Conservation (phyloP, 306 rosid genomes). For the Cucumis cinereus region DNA sequence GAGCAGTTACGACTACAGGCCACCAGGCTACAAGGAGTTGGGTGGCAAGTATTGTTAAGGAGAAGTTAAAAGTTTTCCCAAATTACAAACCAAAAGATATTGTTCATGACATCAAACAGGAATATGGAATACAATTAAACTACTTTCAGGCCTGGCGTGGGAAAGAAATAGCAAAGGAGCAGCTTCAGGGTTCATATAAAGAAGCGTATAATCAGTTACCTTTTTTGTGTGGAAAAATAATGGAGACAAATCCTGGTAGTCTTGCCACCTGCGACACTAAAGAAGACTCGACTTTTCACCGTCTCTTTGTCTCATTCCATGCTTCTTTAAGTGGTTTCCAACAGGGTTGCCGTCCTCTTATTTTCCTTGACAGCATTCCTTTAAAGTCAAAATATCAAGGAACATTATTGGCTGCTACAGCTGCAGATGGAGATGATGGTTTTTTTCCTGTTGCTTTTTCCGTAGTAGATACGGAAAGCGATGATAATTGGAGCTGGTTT, state of each 20-base stretch:
- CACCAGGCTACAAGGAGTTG: slow-evolving; percentile 98
- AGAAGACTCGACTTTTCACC: slow-evolving; percentile 90
- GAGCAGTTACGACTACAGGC: slow-evolving; percentile 77
- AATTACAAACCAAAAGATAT: slow-evolving; percentile 97
- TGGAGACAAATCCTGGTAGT: slow-evolving; percentile 93
- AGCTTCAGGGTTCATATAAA: slow-evolving; percentile 95
- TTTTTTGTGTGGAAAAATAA: slow-evolving; percentile 64
- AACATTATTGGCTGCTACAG: slow-evolving; percentile 74
- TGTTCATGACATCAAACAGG: slow-evolving; percentile 84
- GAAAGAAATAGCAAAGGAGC: slow-evolving; percentile 97
- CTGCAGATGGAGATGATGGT: slow-evolving; percentile 80
- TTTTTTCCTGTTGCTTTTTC: slow-evolving; percentile 92
- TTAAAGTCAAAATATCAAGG: slow-evolving; percentile 93
- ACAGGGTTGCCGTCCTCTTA: slow-evolving; percentile 92
- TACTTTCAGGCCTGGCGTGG: slow-evolving; percentile 99
- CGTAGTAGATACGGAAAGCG: slow-evolving; percentile 78
- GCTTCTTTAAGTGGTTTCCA: slow-evolving; percentile 84
- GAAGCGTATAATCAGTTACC: slow-evolving; percentile 88
- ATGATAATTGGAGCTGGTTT: slow-evolving; percentile 93
- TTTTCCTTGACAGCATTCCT: slow-evolving; percentile 74
- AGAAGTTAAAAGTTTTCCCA: slow-evolving; percentile 70
- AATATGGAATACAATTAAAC: slow-evolving; percentile 88
- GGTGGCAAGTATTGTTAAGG: slow-evolving; percentile 96
- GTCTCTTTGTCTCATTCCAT: slow-evolving; percentile 82
- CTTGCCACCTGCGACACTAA: slow-evolving; percentile 72